Evolutionary conservation across 257 asterid genomes (phyloP).

Genomic region (Linaria vulgaris): DNA sequence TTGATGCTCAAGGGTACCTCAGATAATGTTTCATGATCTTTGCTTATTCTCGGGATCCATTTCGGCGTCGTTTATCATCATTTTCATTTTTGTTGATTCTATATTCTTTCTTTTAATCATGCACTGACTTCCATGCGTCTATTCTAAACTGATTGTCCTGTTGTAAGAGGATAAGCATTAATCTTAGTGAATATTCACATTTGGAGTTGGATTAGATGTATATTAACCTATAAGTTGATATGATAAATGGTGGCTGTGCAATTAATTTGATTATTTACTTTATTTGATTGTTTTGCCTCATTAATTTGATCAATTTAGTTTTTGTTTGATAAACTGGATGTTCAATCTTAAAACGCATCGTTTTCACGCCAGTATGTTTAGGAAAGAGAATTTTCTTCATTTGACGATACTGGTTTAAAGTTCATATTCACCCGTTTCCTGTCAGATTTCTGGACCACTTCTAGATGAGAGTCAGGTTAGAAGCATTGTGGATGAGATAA

Average conservation of each 20-base stretch:
- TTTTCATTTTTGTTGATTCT: no score
- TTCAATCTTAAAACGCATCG: slow-evolving; percentile 2
- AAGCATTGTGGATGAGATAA: slow-evolving; percentile 90
- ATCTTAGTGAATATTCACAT: neutral
- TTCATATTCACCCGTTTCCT: slow-evolving; percentile 20
- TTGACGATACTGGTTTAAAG: slow-evolving; percentile 2
- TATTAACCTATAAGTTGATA: neutral
- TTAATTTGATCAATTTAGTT: no score
- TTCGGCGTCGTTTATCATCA: no score
- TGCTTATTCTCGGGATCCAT: neutral
- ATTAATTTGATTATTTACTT: slow-evolving; percentile 4
- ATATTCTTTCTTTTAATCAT: neutral
- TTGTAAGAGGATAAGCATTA: neutral
- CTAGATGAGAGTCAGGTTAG: slow-evolving; percentile 90
- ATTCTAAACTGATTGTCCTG: neutral
- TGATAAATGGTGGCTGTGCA: neutral
- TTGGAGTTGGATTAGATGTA: neutral
- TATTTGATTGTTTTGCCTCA: neutral
- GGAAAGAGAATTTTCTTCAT: slow-evolving; percentile 1
- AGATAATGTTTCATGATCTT: no score
- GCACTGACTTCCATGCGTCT: slow-evolving; percentile 11
- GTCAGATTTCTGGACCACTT: slow-evolving; percentile 81
- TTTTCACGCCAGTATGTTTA: neutral
- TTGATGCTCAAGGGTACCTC: no score
- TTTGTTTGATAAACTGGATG: no score